These are phyloP conservation scores for grape (Vitis vinifera) DNA, from an alignment of 164 flowering plant genomes.

Conservation along the genomic window DNA sequence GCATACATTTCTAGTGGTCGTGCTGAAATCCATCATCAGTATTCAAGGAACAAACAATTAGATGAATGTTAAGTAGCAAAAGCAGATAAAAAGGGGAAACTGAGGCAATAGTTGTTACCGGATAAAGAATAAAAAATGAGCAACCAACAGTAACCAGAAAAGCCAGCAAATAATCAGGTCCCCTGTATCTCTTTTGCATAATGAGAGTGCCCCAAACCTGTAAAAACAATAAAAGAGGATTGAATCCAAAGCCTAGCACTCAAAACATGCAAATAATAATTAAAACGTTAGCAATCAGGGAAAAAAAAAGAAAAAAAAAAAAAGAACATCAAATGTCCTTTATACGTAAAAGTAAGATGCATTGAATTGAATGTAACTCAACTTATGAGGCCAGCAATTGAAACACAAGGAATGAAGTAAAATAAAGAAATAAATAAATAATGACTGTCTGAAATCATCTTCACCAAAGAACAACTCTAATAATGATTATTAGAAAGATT, in stretches of 20 bases:
- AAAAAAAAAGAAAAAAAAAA: no score
- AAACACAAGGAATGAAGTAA: no score
- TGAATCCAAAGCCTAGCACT: not conserved
- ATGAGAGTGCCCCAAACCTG: constrained; percentile 94
- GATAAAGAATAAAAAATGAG: constrained; percentile 80
- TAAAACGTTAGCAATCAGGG: no score
- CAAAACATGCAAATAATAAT: not conserved
- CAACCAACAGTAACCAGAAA: constrained; percentile 89
- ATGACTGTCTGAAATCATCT: no score
- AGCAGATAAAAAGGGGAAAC: not conserved
- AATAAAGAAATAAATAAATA: no score
- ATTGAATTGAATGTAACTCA: no score
- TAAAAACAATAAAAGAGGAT: constrained; percentile 8
- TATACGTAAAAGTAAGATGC: no score
- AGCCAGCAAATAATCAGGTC: constrained; percentile 76
- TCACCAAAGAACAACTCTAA: no score
- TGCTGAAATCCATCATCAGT: not conserved
- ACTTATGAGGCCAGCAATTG: no score
- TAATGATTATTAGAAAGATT: no score
- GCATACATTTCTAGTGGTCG: not conserved
- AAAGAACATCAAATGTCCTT: no score
- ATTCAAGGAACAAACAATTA: not conserved
- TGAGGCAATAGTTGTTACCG: constrained; percentile 48
- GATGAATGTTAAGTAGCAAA: not conserved
- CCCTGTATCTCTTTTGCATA: constrained; percentile 87